These are phyloP conservation scores for Pythium coloratum DNA, from an alignment of 352 stramenopile species.

Conservation along the genomic window DNA sequence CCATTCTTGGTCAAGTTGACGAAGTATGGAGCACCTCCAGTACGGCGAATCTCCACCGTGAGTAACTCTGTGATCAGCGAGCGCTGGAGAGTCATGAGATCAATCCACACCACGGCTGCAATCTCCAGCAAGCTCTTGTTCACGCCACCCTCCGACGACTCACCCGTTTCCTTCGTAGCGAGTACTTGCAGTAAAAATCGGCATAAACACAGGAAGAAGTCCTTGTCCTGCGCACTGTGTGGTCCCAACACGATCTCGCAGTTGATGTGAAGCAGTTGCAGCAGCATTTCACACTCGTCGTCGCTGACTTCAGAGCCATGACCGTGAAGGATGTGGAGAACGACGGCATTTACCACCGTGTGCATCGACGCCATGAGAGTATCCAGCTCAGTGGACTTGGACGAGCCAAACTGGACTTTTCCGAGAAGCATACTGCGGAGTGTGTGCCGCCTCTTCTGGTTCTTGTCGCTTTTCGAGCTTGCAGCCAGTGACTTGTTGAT, in stretches of 20 bases:
- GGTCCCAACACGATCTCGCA: constrained; percentile 58
- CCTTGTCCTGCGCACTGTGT: constrained; percentile 54
- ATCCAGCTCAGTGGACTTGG: constrained; percentile 56
- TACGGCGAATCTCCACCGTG: constrained; percentile 61
- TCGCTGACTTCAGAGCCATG: constrained; percentile 52
- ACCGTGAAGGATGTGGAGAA: constrained; percentile 64
- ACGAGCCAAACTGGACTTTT: constrained; percentile 48
- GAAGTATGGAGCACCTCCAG: constrained; percentile 50
- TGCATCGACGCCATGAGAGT: constrained; percentile 52
- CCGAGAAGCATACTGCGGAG: constrained; percentile 54
- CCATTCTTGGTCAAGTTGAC: constrained; percentile 82
- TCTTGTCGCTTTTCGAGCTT: constrained; percentile 23
- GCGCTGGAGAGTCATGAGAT: constrained; percentile 64
- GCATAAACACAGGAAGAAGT: constrained; percentile 66
- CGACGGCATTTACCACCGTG: constrained; percentile 48
- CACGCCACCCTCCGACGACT: constrained; percentile 21
- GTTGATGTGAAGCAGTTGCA: constrained; percentile 59
- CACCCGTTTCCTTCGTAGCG: neutral
- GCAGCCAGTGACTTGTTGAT: constrained; percentile 14
- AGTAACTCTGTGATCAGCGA: constrained; percentile 53
- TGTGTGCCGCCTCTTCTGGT: constrained; percentile 28
- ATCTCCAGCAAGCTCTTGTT: constrained; percentile 45
- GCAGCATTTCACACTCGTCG: constrained; percentile 46
- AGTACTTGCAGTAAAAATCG: constrained; percentile 63
- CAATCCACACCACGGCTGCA: constrained; percentile 60